phyloP scores from a whole-genome alignment of 75 land plant species.

The Sequoia sempervirens region DNA sequence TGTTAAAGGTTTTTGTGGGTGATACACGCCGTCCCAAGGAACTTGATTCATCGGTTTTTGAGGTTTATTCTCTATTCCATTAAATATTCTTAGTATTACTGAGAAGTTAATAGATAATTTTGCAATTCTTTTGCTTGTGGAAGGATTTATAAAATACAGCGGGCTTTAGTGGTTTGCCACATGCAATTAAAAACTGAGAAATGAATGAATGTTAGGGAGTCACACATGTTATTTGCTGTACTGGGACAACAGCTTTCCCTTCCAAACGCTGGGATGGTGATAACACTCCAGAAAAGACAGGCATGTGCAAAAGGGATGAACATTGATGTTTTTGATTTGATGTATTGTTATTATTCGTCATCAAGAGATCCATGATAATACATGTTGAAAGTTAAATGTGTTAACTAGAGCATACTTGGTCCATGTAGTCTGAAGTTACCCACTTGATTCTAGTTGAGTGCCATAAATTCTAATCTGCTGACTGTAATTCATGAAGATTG shows the following conservation, averaged over 20 bases:
- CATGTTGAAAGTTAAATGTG: not conserved
- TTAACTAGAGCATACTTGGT: not conserved
- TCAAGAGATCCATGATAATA: not conserved
- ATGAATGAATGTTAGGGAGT: slow-evolving; percentile 57
- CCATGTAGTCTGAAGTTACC: not conserved
- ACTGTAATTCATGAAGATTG: slow-evolving; percentile 56
- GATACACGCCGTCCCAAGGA: slow-evolving; percentile 68
- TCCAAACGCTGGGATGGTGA: slow-evolving; percentile 94
- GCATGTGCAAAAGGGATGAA: slow-evolving; percentile 22
- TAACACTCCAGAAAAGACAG: slow-evolving; percentile 94
- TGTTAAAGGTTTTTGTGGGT: slow-evolving; percentile 59
- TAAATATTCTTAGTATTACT: not conserved
- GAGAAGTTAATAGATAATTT: not conserved
- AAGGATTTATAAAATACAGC: not conserved
- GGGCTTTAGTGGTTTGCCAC: not conserved
- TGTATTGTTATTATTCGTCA: not conserved
- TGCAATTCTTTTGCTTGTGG: not conserved
- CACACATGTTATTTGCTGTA: slow-evolving; percentile 97
- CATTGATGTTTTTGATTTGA: not conserved
- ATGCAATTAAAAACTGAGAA: not conserved
- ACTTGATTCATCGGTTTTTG: slow-evolving; percentile 65
- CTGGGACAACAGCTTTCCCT: slow-evolving; percentile 98
- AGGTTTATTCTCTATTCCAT: slow-evolving; percentile 38
- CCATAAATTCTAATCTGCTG: slow-evolving; percentile 1
- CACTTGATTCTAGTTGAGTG: not conserved